Evolutionary conservation across 441 rosid species (phyloP), one percentile per base, ranked within the genome.

Genomic region (Croton laevigatus): DNA sequence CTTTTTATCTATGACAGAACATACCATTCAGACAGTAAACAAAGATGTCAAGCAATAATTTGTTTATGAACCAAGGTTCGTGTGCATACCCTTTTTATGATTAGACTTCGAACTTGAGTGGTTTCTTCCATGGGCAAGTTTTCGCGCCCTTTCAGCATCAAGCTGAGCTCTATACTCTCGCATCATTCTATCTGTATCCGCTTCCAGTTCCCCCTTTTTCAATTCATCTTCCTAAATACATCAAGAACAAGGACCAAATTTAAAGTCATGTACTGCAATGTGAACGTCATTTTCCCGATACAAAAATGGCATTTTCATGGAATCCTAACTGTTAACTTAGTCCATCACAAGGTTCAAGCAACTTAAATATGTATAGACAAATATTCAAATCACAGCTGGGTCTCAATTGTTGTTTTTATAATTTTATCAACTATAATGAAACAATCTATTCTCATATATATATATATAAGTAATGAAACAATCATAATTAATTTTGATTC

Each of bases 151-250:
- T 79, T 95, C 99, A 71, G 98, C 99, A 84, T 93, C 99, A 59
- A 95, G 81, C 81, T 95, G 97, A 65, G 99, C 99, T 81, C 99
- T 87, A 81, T 95, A 95, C 78, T 95, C 95, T 40, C 89, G 84
- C 99, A 95, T 95, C 93, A 95, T 89, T 80, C 89, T 89, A 79
- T 95, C 98, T 1, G 83, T 89, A 80, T 95, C 98, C 74, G 89
- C 90, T 82, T 95, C 99, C 69, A 87, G 75, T 83, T 88, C 95
- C 45, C 97, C 99, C 75, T 86, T 87, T 80, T 75, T 95, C 78
- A 88, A 5, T 76, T 90, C 97, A 64, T 95, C 99, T 79, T 95
- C 99, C 99, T 95, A 78, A 27, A 76, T 66, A 77, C 32, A 86
- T 52, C 67, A 78, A 60, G 51, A 17, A 66, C 2, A 40, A 40